phyloP scores from a whole-genome alignment of 164 flowering plant genomes.

The Macadamia tetraphylla region DNA sequence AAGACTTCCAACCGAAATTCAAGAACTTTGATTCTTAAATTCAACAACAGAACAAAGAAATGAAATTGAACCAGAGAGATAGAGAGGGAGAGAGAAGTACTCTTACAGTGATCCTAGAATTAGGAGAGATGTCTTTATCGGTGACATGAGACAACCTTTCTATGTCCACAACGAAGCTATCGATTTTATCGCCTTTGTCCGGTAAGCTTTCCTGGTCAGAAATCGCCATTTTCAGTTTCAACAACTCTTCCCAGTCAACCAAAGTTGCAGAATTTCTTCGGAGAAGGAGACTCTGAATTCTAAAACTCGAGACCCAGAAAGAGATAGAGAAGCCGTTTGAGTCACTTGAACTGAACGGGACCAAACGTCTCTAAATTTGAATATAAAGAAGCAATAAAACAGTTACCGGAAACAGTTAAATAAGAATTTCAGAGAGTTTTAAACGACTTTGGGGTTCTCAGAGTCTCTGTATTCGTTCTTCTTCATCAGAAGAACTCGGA shows the following conservation, averaged over 20 bases:
- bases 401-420: conserved; percentile 3
- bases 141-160: conserved; percentile 35
- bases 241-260: conserved; percentile 16
- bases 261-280: conserved; percentile 5
- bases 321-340: neutral
- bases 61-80: neutral
- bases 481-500: neutral
- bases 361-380: neutral
- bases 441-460: neutral
- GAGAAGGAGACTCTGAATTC: conserved; percentile 10
- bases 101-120: conserved; percentile 51
- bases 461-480: neutral
- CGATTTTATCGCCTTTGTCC: conserved; percentile 23
- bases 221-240: conserved; percentile 13
- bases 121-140: conserved; percentile 29
- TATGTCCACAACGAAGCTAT: conserved; percentile 51
- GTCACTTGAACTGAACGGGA: neutral
- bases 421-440: neutral
- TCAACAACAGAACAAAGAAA: neutral
- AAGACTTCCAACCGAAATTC: too few species aligned
- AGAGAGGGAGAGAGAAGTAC: neutral
- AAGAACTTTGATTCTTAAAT: too few species aligned
- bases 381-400: conserved; percentile 7
- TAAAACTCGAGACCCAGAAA: neutral
- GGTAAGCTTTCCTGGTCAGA: conserved; percentile 33